Conservation (phyloP, 495 filamentous ascomycete genomes). For the Penicillium cataractarum region DNA sequence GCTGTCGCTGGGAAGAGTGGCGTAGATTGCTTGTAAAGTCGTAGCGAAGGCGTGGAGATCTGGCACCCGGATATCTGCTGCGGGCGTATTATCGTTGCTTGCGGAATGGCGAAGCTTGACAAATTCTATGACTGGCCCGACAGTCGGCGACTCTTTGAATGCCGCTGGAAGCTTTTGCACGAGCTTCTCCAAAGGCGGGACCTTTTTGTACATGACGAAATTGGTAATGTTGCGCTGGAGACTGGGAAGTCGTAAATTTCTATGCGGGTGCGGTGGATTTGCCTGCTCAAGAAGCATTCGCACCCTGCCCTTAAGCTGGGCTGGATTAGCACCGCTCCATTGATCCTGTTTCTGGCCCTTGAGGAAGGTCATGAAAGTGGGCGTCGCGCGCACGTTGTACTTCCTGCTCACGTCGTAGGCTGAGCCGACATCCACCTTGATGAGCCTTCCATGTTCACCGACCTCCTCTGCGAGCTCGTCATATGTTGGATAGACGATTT, state of each 20-base stretch:
- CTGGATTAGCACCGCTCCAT: constrained; percentile 78
- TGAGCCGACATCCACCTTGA: constrained; percentile 79
- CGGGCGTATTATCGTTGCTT: constrained; percentile 21
- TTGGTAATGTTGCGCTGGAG: constrained; percentile 64
- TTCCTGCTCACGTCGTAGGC: constrained; percentile 66
- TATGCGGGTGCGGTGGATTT: constrained; percentile 76
- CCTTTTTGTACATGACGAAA: constrained; percentile 74
- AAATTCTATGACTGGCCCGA: constrained; percentile 65
- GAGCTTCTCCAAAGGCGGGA: constrained; percentile 84
- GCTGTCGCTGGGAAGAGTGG: constrained; percentile 44
- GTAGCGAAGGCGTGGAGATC: constrained; percentile 50
- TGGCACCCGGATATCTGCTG: constrained; percentile 54
- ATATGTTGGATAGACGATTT: constrained; percentile 79
- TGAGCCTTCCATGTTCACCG: constrained; percentile 68
- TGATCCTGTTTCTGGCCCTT: constrained; percentile 74
- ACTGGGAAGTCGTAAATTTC: constrained; percentile 66
- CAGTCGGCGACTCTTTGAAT: constrained; percentile 54
- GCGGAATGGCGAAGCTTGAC: constrained; percentile 48
- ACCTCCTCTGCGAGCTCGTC: constrained; percentile 77
- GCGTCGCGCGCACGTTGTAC: constrained; percentile 75
- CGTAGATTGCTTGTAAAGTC: constrained; percentile 35
- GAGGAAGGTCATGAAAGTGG: constrained; percentile 89
- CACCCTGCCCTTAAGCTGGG: constrained; percentile 71
- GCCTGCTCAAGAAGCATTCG: constrained; percentile 75
- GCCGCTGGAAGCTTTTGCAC: constrained; percentile 67